A percentile compares a stretch with the other conserved stretches of the same genome.
Evolutionary conservation across 1,284 basidiomycete genomes (phyloP).

Genomic region (Ceratobasidium sp.): DNA sequence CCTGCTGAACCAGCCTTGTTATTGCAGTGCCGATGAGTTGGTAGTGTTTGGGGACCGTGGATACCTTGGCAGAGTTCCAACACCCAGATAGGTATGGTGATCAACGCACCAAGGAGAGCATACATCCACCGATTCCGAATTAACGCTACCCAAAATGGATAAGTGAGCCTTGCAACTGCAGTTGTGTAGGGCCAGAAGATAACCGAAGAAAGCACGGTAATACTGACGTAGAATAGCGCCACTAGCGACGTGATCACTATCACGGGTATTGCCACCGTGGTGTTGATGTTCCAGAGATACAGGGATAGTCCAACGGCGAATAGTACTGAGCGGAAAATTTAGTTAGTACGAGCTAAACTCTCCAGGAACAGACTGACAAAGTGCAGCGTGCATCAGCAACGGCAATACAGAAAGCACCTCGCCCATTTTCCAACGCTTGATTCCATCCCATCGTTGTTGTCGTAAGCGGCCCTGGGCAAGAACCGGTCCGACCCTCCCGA

Average conservation of each 20-base stretch:
- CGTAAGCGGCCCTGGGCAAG: neutral
- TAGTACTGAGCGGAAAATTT: too few relatives aligned
- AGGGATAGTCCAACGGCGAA: neutral
- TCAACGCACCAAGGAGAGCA: too few relatives aligned
- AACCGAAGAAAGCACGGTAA: neutral
- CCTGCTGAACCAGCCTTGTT: too few relatives aligned
- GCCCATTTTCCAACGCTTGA: constrained; percentile 6
- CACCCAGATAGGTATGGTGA: too few relatives aligned
- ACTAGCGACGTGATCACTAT: neutral
- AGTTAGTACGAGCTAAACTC: too few relatives aligned
- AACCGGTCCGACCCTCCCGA: neutral
- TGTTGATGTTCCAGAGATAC: neutral
- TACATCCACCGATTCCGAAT: too few relatives aligned
- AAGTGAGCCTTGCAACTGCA: too few relatives aligned
- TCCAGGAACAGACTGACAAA: constrained; percentile 1
- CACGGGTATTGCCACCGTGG: neutral
- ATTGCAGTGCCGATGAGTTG: too few relatives aligned
- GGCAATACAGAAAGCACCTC: constrained; percentile 2
- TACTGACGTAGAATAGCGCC: neutral
- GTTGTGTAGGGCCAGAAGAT: neutral
- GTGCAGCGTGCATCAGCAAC: neutral
- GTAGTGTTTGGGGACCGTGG: too few relatives aligned
- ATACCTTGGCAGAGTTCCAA: too few relatives aligned
- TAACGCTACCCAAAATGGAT: too few relatives aligned
- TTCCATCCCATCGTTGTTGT: constrained; percentile 6